Base-by-base conservation (phyloP, 2,329 filamentous ascomycete species). In the Colletotrichum aenigma region DNA sequence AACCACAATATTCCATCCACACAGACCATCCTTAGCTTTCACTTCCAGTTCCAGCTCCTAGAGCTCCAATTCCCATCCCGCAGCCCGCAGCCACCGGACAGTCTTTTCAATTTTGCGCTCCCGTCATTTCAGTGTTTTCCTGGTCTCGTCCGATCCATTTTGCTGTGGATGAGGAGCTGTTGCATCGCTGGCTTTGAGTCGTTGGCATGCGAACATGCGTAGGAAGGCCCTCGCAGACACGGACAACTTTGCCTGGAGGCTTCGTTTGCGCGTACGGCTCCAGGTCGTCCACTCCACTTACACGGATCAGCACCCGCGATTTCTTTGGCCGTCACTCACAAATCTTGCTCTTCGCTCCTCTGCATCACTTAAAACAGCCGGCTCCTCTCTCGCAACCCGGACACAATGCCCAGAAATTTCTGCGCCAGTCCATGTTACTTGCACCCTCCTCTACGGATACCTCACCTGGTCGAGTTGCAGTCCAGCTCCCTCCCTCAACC, bases 371-470 rank as follows among this genome's bases (percentile, higher is more conserved):
- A 38, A 48, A 60, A 38, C 38, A 55, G 21, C 43, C 43, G 64
- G 38, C 28, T 28, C 21, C 38, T 28, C 16, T 32, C n/a, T 60
- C 24, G 21, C 52, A 60, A 68, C 66, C 52, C 21, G 52, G 52
- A 34, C 52, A 24, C 66, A 34, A 24, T 61, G 55, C 38, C 43
- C 30, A 34, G 65, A 67, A 58, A 56, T 58, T 13, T 28, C 55
- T 66, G 68, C 61, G 43, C 48, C 60, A 36, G 28, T 55, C 55
- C 36, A 30, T 58, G 52, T 30, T 71, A 71, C 68, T 61, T 26
- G 70, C 60, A 74, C 72, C 61, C 52, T 74, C 67, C 68, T 71
- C 61, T 58, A 48, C 61, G 15, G 21, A 55, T 67, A 24, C 55
- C 30, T 55, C 24, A 60, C 52, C 52, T 60, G 26, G 28, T 38